Evolutionary conservation across 345 rosid species (phyloP), one percentile per base, ranked within the genome.

Genomic region (Eucalyptus pauciflora): DNA sequence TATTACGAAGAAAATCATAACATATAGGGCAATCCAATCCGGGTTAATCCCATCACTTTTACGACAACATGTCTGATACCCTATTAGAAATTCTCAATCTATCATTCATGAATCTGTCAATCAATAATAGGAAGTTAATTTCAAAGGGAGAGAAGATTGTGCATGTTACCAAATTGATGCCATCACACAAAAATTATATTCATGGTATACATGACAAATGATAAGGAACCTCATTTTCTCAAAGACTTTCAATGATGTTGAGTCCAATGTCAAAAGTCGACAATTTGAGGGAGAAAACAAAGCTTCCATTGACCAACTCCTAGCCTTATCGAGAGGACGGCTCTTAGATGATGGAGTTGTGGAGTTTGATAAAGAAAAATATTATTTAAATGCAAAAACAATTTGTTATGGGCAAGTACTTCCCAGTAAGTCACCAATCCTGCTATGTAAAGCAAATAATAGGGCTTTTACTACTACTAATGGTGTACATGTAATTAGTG

Each of bases 11-110:
- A 37, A 76, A 37, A 76, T 37, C 46, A 4, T 10, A 7, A 12
- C 25, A 10, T 33, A 18, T 33, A 18, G 7, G 25, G 13, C 25
- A 18, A 33, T 71, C 81, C 46, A 71, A 10, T 71, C 46, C 14
- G 20, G 1, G 3, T 33, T 71, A 37, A 10, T 71, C 45, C 13
- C 46, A 71, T 71, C 25, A 5, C 46, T 37, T 71, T 16, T 31
- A 69, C 0, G 12, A 8, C 4, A 15, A 7, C 3, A 5, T 64
- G 15, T 31, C 1, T 31, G 1, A 31, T 69, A 18, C 11, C 37
- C 11, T 33, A 2, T 18, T 9, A 9, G 6, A 17, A 69, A 31
- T 31, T 17, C 80, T 69, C 22, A 69, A 31, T 67, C 79, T 15
- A 69, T 64, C 20, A 64, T 64, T n/a, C 37, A 15, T n/a, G 17